These are phyloP conservation scores for Lagerstroemia speciosa DNA, from an alignment of 345 rosid species.

Conservation along the genomic window DNA sequence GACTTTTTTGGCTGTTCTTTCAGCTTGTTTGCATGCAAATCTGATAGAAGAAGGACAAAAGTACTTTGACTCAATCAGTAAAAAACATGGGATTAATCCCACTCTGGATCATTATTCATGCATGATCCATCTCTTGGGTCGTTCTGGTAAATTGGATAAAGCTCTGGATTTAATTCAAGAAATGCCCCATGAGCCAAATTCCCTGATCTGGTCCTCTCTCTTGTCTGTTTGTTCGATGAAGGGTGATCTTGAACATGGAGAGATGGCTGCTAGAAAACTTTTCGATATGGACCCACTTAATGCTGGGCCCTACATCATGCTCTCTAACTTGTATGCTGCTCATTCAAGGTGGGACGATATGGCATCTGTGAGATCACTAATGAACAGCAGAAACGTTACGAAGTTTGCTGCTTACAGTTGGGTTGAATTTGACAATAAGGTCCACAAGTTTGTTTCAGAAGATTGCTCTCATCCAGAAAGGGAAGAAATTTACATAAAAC, in stretches of 20 bases:
- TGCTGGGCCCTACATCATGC: constrained; percentile 51
- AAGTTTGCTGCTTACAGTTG: constrained; percentile 58
- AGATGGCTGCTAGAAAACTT: constrained; percentile 42
- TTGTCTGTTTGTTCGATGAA: constrained; percentile 34
- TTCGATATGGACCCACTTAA: constrained; percentile 40
- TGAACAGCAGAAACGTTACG: constrained; percentile 43
- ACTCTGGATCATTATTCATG: constrained; percentile 42
- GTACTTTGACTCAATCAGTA: constrained; percentile 40
- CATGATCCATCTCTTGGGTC: constrained; percentile 50
- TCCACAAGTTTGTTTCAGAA: constrained; percentile 49
- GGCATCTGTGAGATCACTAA: constrained; percentile 41
- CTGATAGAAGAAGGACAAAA: constrained; percentile 38
- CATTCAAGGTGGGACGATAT: constrained; percentile 52
- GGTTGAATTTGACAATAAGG: constrained; percentile 39
- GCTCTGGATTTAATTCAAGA: constrained; percentile 32
- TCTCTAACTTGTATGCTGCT: constrained; percentile 54
- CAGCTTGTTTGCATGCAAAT: constrained; percentile 47
- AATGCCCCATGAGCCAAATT: constrained; percentile 39
- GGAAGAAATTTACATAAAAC: constrained; percentile 30
- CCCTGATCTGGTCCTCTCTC: constrained; percentile 43
- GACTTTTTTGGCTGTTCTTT: constrained; percentile 47
- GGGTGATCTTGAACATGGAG: constrained; percentile 35
- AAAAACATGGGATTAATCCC: constrained; percentile 26
- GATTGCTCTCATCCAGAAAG: constrained; percentile 48
- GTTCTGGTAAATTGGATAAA: constrained; percentile 30